Percentiles rank a stretch among this genome's conserved stretches.
These are phyloP conservation scores for Avena atlantica DNA, from an alignment of 176 grass and related monocot species.

Conservation along the genomic window DNA sequence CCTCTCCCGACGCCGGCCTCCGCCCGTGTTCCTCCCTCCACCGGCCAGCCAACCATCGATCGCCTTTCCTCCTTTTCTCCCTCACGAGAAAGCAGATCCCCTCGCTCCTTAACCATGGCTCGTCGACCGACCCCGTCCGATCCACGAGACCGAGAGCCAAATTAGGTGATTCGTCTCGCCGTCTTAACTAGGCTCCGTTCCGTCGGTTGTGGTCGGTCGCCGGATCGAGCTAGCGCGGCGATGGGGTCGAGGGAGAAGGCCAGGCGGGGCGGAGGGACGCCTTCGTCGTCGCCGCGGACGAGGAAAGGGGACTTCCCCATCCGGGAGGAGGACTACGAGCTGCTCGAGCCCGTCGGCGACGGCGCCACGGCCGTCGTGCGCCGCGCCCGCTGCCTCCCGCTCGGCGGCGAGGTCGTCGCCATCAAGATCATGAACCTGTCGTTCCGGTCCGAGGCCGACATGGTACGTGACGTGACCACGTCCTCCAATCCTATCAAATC, in stretches of 20 bases:
- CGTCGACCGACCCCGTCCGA: background rate
- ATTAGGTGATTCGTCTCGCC: background rate
- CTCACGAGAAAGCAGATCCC: slow-evolving; percentile 48
- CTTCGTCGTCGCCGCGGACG: background rate
- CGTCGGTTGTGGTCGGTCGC: background rate
- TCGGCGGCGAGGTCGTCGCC: slow-evolving; percentile 75
- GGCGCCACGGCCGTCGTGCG: slow-evolving; percentile 86
- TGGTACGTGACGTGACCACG: slow-evolving; percentile 40
- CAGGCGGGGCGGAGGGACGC: background rate
- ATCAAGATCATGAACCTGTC: slow-evolving; percentile 92
- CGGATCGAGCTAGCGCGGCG: background rate
- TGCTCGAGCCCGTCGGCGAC: slow-evolving; percentile 82
- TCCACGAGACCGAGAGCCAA: slow-evolving; percentile 7
- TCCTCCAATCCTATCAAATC: background rate
- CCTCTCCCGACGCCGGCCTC: slow-evolving; percentile 12
- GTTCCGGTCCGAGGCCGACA: slow-evolving; percentile 59
- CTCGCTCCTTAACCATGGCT: background rate
- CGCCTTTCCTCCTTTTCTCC: background rate
- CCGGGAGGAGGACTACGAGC: slow-evolving; percentile 63
- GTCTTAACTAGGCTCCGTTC: background rate
- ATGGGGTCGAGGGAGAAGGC: slow-evolving; percentile 34
- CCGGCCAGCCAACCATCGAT: slow-evolving; percentile 17
- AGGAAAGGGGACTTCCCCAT: slow-evolving; percentile 81
- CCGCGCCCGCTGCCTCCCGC: slow-evolving; percentile 70
- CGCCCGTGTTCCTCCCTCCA: slow-evolving; percentile 17